Evolutionary conservation across 441 rosid species (phyloP), one percentile per base, ranked within the genome.

Genomic region (Isatis lusitanica): DNA sequence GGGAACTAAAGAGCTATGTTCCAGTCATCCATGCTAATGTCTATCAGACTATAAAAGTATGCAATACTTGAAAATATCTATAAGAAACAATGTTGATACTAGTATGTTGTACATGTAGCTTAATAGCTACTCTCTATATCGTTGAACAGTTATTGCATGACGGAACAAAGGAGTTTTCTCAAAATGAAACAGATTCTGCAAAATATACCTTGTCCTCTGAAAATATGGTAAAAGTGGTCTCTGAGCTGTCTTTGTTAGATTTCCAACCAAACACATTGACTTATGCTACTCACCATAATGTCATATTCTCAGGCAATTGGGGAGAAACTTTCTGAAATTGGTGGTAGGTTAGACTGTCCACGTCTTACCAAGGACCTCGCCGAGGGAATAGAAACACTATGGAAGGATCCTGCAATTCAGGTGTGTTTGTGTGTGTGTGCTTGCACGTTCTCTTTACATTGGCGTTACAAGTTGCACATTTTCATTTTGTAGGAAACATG

Each of bases 31-130:
- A 95, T 79, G 99, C 98, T 85, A 95, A 95, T 83, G 85, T 92
- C 53, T 95, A 89, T 83, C 98, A 95, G 88, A 90, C 94, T 79
- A 89, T 95, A 86, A 95, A 95, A 90, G 99, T 95, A 92, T 75
- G 97, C 87, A 92, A 81, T 57, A 57, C 42, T 7, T 56, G 13
- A 7, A 56, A 70, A 66, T 65, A 10, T 13, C 11, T 6, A 9
- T 10, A 51, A 18, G 30, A 28, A 7, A 52, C 16, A 26, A 6
- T 52, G 16, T 52, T 18, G 15, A 51, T 53, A 47, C 16, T 35
- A n/a, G 58, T 62, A 59, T 82, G 24, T 59, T 71, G 62, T 28
- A 35, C 71, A 62, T 79, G 31, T 55, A 55, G 63, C 42, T 65
- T 57, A 70, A 38, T 58, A 42, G n/a, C 3, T 33, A 48, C 11